Base-by-base conservation (phyloP, 305 asterid species). In the Solanum hybrid region DNA sequence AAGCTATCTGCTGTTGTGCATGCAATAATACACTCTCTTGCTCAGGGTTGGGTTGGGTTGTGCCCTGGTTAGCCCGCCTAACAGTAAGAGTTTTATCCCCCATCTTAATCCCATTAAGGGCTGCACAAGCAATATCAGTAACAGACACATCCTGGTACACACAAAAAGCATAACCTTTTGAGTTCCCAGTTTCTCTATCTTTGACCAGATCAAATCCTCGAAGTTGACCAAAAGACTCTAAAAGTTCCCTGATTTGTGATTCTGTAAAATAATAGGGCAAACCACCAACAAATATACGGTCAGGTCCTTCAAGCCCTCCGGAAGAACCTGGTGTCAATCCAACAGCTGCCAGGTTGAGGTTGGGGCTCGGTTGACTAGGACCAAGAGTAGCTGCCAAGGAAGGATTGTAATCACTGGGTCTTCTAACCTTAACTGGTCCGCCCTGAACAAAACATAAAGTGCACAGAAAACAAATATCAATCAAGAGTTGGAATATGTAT, bases 121-220 rank as follows among this genome's bases (percentile, higher is more conserved):
- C 98, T 88, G 98, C 97, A 91, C 99, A 97, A 87, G 99, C 99
- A 92, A 97, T 96, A 92, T 97, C 99, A 36, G 99, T 97, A 88
- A 97, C 99, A 39, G 99, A 94, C 76, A 95, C 90, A 92, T 97
- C 99, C 91, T 95, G 98, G 93, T 96, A 97, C 83, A 97, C 99
- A 93, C 99, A 97, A 91, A 97, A 97, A 28, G 99, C 99, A 93
- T 97, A 95, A 92, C 99, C 99, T 93, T 97, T 97, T 77, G 99
- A 97, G 93, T 97, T 97, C 87, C 99, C 99, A 7, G 98, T 97
- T 93, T 97, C 99, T 93, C 99, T 92, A 91, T 97, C 99, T 94
- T 95, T 97, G 81, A 97, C 99, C 91, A 97, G 93, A 93, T 96
- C 98, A 92, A 97, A 97, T 87, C 98, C 99, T 74, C 99, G 96